phyloP scores from a whole-genome alignment of 2,329 filamentous ascomycete genomes.

The Paecilomyces sp. region DNA sequence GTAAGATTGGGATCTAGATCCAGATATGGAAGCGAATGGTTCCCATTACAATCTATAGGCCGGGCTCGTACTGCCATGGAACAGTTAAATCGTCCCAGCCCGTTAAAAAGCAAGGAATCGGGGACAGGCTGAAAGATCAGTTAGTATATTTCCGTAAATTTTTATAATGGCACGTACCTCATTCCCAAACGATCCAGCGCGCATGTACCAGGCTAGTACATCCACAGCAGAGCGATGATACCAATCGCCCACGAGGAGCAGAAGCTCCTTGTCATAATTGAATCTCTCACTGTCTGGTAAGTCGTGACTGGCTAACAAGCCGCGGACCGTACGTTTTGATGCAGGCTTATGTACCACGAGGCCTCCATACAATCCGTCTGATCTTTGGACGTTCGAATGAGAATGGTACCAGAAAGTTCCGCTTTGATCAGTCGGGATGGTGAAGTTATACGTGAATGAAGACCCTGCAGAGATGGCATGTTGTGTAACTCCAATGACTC shows the following conservation, averaged over 20 bases:
- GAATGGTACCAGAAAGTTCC: conserved; percentile 47
- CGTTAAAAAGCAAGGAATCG: conserved; percentile 43
- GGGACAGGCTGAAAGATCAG: conserved; percentile 35
- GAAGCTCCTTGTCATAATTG: conserved; percentile 32
- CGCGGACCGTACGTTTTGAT: conserved; percentile 12
- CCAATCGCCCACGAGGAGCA: conserved; percentile 46
- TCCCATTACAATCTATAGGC: conserved; percentile 37
- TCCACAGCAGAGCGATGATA: conserved; percentile 38
- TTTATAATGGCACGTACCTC: conserved; percentile 21
- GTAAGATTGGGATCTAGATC: conserved; percentile 13
- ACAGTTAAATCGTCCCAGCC: conserved; percentile 39
- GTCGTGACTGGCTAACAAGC: conserved; percentile 5
- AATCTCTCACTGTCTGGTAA: conserved; percentile 6
- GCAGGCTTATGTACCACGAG: conserved; percentile 39
- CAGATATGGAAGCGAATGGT: conserved; percentile 17
- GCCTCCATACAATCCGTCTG: conserved; percentile 43
- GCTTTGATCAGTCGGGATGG: conserved; percentile 28
- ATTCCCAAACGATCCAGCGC: conserved; percentile 36
- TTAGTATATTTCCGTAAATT: background rate
- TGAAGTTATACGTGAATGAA: conserved; percentile 36
- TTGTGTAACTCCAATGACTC: conserved; percentile 56
- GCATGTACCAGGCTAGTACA: conserved; percentile 39
- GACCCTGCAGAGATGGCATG: conserved; percentile 58
- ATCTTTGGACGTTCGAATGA: conserved; percentile 36
- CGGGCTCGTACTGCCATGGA: conserved; percentile 38